phyloP scores from a whole-genome alignment of 2,329 filamentous ascomycete genomes.

The Aspergillus amoenus region DNA sequence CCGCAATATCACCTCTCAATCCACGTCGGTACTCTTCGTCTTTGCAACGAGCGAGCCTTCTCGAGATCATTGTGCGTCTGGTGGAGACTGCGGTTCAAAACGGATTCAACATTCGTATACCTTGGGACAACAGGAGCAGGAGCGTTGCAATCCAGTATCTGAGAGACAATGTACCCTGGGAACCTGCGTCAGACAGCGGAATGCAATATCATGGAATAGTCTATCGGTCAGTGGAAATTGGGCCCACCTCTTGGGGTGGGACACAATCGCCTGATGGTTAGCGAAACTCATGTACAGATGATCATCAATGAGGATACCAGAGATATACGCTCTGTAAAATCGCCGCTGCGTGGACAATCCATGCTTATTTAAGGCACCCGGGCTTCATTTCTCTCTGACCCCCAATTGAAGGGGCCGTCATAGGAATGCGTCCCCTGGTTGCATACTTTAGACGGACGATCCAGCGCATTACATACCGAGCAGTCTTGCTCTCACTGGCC shows the following conservation, averaged over 20 bases:
- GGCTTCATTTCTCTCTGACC: constrained; percentile 2
- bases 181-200: background rate
- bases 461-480: constrained; percentile 18
- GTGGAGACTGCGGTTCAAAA: constrained; percentile 10
- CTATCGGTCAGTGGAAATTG: background rate
- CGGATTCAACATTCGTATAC: constrained; percentile 14
- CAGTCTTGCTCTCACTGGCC: constrained; percentile 9
- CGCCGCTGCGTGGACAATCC: constrained; percentile 10
- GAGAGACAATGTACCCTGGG: background rate
- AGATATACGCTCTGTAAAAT: constrained; percentile 4
- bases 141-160: constrained; percentile 9
- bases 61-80: constrained; percentile 1
- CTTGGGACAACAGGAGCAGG: background rate
- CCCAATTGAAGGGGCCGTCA: constrained; percentile 15
- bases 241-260: background rate
- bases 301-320: constrained; percentile 3
- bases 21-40: background rate
- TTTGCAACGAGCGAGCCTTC: background rate
- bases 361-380: constrained; percentile 7
- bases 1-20: background rate
- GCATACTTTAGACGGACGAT: constrained; percentile 20
- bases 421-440: constrained; percentile 17
- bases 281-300: constrained; percentile 1
- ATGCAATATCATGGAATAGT: constrained; percentile 2
- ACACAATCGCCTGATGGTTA: constrained; percentile 1